phyloP scores from a whole-genome alignment of 495 filamentous ascomycete genomes.

The Aspergillus biplanus region DNA sequence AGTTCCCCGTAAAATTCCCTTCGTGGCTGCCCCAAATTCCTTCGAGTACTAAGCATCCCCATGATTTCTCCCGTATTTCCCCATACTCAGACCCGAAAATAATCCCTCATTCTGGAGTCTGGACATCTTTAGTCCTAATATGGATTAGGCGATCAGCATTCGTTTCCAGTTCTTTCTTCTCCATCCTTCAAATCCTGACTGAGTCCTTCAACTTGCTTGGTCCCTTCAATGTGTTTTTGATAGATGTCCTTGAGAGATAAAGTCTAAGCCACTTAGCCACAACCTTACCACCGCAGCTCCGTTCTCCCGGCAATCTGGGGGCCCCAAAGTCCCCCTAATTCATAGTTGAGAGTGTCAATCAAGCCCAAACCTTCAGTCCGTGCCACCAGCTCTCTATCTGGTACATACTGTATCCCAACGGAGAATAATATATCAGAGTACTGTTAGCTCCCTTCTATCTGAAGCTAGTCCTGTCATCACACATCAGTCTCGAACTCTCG shows the following conservation, averaged over 20 bases:
- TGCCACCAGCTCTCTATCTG: too few species aligned
- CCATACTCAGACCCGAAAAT: background rate
- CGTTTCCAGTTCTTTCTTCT: background rate
- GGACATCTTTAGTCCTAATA: background rate
- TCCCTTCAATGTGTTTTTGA: too few species aligned
- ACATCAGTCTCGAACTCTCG: background rate
- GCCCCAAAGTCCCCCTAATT: too few species aligned
- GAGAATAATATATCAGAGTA: background rate
- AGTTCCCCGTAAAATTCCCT: background rate
- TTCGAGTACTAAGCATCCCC: background rate
- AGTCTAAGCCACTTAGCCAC: background rate
- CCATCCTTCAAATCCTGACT: background rate
- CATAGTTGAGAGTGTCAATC: too few species aligned
- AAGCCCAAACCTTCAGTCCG: too few species aligned
- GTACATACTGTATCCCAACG: background rate
- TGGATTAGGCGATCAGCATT: background rate
- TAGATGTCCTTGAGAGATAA: background rate
- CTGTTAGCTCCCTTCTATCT: too few species aligned
- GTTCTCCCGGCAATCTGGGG: too few species aligned
- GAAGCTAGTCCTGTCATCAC: too few species aligned
- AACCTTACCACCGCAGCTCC: too few species aligned
- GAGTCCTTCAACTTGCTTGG: too few species aligned
- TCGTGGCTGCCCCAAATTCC: background rate
- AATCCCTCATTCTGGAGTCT: background rate
- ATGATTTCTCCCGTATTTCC: slow-evolving; percentile 5